Evolutionary conservation across 257 asterid genomes (phyloP).

Genomic region (Primulina tabacum): DNA sequence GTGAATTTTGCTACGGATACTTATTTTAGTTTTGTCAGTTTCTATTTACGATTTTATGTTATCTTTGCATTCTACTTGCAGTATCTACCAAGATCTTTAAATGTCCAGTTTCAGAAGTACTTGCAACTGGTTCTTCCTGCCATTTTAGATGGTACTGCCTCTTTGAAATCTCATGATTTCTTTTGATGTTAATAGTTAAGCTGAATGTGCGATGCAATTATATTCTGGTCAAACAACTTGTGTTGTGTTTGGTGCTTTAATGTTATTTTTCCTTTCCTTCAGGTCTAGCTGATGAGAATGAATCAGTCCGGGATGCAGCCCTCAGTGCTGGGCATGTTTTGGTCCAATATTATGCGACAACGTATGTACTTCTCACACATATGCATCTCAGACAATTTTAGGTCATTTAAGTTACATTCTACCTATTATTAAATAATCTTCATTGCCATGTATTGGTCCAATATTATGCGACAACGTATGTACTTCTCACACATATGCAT

Average conservation of each 20-base stretch:
- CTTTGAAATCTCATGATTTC: constrained; percentile 14
- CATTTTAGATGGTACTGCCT: constrained; percentile 72
- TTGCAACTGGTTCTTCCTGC: constrained; percentile 95
- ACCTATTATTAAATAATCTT: too few relatives aligned
- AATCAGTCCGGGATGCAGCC: constrained; percentile 98
- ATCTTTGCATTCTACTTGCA: constrained; percentile 36
- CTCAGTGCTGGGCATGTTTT: constrained; percentile 98
- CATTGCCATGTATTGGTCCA: constrained; percentile 65
- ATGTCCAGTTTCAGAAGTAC: constrained; percentile 94
- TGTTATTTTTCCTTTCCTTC: constrained; percentile 25
- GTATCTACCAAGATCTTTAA: constrained; percentile 95
- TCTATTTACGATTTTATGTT: background rate
- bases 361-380: constrained; percentile 47
- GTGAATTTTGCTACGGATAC: constrained; percentile 32
- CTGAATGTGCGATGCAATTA: constrained; percentile 11
- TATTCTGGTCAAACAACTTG: constrained; percentile 22
- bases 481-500: constrained; percentile 4
- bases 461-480: constrained; percentile 94
- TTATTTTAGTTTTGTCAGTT: constrained; percentile 4
- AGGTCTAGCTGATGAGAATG: constrained; percentile 99
- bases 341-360: constrained; percentile 95
- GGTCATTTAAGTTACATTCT: too few relatives aligned
- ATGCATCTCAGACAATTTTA: too few relatives aligned
- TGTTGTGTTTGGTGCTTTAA: constrained; percentile 18
- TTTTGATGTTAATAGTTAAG: constrained; percentile 13